phyloP scores from a whole-genome alignment of 805 yeast genomes.

The Lipomyces starkeyi region DNA sequence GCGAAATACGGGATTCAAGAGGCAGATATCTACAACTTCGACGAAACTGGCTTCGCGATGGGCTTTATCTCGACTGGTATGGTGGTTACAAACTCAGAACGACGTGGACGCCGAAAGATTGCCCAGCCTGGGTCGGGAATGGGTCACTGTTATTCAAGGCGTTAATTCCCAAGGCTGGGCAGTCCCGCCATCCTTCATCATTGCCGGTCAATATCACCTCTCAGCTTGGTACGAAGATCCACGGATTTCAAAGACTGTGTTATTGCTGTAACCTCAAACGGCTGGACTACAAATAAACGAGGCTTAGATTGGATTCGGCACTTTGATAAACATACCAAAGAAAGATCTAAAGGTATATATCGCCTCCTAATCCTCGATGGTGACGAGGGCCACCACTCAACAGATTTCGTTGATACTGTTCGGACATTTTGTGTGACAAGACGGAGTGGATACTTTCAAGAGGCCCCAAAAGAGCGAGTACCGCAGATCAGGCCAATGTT shows the following conservation, averaged over 20 bases:
- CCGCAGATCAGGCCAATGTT: not conserved
- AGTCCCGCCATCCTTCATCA: slow-evolving; percentile 16
- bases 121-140: slow-evolving; percentile 5
- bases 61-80: not conserved
- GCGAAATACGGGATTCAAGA: slow-evolving; percentile 8
- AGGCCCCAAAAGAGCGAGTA: not conserved
- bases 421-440: not conserved
- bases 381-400: slow-evolving; percentile 19
- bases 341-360: slow-evolving; percentile 17
- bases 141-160: not conserved
- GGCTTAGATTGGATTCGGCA: slow-evolving; percentile 13
- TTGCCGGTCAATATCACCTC: slow-evolving; percentile 11
- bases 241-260: slow-evolving; percentile 15
- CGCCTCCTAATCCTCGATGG: slow-evolving; percentile 19
- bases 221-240: too few species aligned
- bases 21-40: slow-evolving; percentile 13
- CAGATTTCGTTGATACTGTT: too few species aligned
- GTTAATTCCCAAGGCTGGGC: slow-evolving; percentile 18
- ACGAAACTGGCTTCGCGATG: slow-evolving; percentile 2
- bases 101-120: not conserved
- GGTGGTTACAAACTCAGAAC: slow-evolving; percentile 7
- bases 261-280: slow-evolving; percentile 7
- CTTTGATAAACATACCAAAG: slow-evolving; percentile 15
- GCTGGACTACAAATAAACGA: slow-evolving; percentile 13
- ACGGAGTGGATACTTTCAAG: not conserved